A percentile compares a stretch with the other conserved stretches of the same genome.
These are phyloP conservation scores for Petasospora rhodanensis DNA, from an alignment of 1,139 yeast species.

Conservation along the genomic window DNA sequence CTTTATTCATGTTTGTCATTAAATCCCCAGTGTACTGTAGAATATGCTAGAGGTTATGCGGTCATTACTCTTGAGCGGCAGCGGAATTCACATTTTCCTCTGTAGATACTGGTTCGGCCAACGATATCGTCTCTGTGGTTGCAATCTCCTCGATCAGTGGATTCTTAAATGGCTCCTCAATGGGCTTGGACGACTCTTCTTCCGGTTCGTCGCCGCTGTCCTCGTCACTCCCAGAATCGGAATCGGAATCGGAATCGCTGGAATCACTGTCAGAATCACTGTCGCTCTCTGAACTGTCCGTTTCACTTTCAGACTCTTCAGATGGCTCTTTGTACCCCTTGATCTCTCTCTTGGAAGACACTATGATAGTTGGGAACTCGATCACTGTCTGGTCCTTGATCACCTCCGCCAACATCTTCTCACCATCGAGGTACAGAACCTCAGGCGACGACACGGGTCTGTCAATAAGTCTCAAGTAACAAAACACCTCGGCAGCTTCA, in stretches of 20 bases:
- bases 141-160: too few species aligned
- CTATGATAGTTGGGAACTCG: slow-evolving; percentile 71
- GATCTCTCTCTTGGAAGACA: slow-evolving; percentile 29
- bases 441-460: slow-evolving; percentile 16
- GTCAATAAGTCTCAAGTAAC: slow-evolving; percentile 20
- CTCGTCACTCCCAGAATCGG: slow-evolving; percentile 6
- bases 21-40: too few species aligned
- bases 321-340: slow-evolving; percentile 15
- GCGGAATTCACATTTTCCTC: too few species aligned
- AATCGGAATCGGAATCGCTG: slow-evolving; percentile 4
- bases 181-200: slow-evolving; percentile 14
- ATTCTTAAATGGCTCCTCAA: too few species aligned
- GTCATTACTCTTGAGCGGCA: too few species aligned
- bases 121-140: too few species aligned
- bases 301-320: slow-evolving; percentile 11
- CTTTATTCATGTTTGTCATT: too few species aligned
- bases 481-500: slow-evolving; percentile 4
- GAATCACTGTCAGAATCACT: slow-evolving; percentile 10
- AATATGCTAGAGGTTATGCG: too few species aligned
- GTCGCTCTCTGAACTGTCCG: slow-evolving; percentile 13
- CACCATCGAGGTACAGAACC: slow-evolving; percentile 12
- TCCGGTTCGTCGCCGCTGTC: slow-evolving; percentile 12
- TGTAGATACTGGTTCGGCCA: too few species aligned
- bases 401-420: slow-evolving; percentile 36
- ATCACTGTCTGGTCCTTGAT: slow-evolving; percentile 56